Evolutionary conservation across 805 yeast species (phyloP), one percentile per base, ranked within the genome.

Genomic region (Dipodascopsis tothii): DNA sequence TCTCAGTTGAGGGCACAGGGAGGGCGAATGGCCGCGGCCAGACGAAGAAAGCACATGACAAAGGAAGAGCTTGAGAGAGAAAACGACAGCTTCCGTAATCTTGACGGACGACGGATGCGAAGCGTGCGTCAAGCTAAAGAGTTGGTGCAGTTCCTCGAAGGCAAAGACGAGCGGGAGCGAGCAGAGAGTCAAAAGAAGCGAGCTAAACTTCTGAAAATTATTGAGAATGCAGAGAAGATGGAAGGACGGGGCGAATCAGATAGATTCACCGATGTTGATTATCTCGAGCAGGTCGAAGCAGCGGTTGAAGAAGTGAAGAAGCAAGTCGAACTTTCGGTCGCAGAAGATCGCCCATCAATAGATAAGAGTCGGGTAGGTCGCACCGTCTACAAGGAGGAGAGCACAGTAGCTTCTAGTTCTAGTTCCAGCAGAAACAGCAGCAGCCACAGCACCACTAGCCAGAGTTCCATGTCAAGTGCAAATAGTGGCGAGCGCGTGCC

Each of bases 91-190:
- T 68, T 60, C 43, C 60, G 67, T 33, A 69, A 68, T 0, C 50
- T 70, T 23, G 71, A 69, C 43, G 75, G 75, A 3, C 54, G 64
- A n/a, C 53, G 66, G 16, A 57, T 70, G 42, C 61, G 59, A 45
- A 61, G 60, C 25, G 44, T 72, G 5, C 59, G 65, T 32, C 62
- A 61, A 45, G 57, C 72, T 2, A 60, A 65, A 34, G 63, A 61
- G 50, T 48, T 70, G n/a, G 67, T 68, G 14, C 57, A 50, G 22
- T 47, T 54, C 33, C 48, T 58, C 43, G 43, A 27, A 9, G 35
- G 34, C 32, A 34, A 34, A 23, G 35, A 37, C 14, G 33, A 33
- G 23, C 27, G 39, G 21, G 28, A 17, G 19, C 21, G 30, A 6
- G 35, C 28, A 18, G 43, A 17, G 20, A 39, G 33, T n/a, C 33